phyloP scores from a whole-genome alignment of 1,284 basidiomycete species.

The Cryptococcus jaspeensis region DNA sequence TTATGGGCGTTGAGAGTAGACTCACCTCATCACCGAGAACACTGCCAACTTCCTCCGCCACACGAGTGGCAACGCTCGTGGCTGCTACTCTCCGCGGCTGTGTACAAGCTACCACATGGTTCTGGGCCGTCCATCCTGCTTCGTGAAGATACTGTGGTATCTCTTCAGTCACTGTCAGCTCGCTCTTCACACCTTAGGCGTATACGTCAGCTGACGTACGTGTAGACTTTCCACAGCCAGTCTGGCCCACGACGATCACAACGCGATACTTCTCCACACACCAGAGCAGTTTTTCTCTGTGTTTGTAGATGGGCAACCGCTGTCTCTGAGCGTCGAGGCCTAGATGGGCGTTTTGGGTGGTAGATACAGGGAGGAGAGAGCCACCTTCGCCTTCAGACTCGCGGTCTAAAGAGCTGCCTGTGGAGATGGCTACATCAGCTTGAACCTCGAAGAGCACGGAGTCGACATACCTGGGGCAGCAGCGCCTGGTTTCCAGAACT shows the following conservation, averaged over 20 bases:
- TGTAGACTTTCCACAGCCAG: constrained; percentile 96
- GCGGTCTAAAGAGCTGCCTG: constrained; percentile 75
- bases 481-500: constrained; percentile 66
- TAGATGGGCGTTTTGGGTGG: constrained; percentile 44
- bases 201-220: constrained; percentile 59
- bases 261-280: constrained; percentile 80
- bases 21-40: constrained; percentile 84
- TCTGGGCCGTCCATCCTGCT: constrained; percentile 79
- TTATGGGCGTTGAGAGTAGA: constrained; percentile 1
- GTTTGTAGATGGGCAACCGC: constrained; percentile 81
- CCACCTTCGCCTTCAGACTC: constrained; percentile 68
- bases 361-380: constrained; percentile 62
- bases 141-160: constrained; percentile 92
- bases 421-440: background rate
- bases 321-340: constrained; percentile 73
- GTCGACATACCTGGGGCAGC: constrained; percentile 64
- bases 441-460: background rate
- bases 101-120: constrained; percentile 81
- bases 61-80: constrained; percentile 85
- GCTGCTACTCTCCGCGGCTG: constrained; percentile 95
- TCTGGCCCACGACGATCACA: constrained; percentile 85
- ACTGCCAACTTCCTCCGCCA: constrained; percentile 84
- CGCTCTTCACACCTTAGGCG: background rate
- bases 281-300: constrained; percentile 79
- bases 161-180: constrained; percentile 56